Percentiles rank a stretch among this genome's conserved stretches.
Evolutionary conservation across 768 basidiomycete genomes (phyloP).

Genomic region (Phylloporus rhodoxanthus): DNA sequence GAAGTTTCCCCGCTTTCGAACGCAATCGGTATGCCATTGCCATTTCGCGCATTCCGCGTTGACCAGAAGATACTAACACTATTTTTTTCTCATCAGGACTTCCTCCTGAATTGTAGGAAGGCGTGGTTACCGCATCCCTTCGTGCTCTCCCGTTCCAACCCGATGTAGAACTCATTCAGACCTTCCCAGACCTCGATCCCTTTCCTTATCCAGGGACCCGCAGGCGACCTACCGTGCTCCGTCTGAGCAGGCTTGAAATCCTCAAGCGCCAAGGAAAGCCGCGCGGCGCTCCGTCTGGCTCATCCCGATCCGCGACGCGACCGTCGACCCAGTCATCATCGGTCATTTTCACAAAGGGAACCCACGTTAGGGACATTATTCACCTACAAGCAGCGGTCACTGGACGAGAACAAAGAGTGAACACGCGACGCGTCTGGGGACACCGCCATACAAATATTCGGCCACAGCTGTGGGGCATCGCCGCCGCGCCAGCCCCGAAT

Average conservation of each 20-base stretch:
- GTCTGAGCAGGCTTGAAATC: conserved; percentile 17
- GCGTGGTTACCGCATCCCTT: conserved; percentile 17
- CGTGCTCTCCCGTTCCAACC: conserved; percentile 12
- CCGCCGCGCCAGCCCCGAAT: too few relatives aligned
- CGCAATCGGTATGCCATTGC: conserved; percentile 6
- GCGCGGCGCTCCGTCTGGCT: conserved; percentile 9
- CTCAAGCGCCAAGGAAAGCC: conserved; percentile 1
- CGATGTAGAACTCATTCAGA: conserved; percentile 16
- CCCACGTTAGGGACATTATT: too few relatives aligned
- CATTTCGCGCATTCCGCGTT: neutral
- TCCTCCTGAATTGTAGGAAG: conserved; percentile 12
- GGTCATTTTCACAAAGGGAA: too few relatives aligned
- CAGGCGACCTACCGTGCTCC: conserved; percentile 6
- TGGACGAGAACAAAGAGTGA: too few relatives aligned
- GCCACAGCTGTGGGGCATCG: too few relatives aligned
- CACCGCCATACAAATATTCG: too few relatives aligned
- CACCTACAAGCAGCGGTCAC: too few relatives aligned
- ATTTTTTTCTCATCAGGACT: conserved; percentile 2
- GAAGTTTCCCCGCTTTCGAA: conserved; percentile 19
- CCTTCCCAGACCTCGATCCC: conserved; percentile 8
- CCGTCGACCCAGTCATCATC: conserved; percentile 7
- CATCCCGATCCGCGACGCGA: conserved; percentile 9
- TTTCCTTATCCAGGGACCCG: neutral
- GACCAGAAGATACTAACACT: neutral
- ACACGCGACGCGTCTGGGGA: too few relatives aligned